Evolutionary conservation across 495 filamentous ascomycete species (phyloP), one percentile per base, ranked within the genome.

Genomic region (Endocarpon pusillum): DNA sequence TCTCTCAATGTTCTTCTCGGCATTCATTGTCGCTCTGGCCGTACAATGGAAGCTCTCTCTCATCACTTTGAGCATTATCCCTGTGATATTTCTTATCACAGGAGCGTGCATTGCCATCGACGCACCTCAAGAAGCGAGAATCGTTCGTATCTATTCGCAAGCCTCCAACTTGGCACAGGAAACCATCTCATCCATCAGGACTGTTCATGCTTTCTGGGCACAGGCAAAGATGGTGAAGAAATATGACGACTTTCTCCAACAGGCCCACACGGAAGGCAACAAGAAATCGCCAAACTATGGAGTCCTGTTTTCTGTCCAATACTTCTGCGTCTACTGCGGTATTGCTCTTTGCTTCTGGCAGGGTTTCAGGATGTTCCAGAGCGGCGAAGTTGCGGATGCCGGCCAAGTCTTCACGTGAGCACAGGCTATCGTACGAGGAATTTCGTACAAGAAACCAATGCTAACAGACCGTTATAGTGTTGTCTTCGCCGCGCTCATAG

Each of bases 311-410:
- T 80, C 93, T 73, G 82, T 94, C 61, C 58, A 66, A 36, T 60
- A 87, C 35, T 67, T 96, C 39, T 94, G 84, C 46, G 53, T 86
- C 24, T 91, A 86, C 53, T 94, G 94, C 43, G 81, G 78, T 21
- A 68, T 97, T 23, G 77, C 84, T 23, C n/a, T n/a, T n/a, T n/a
- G n/a, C n/a, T 97, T 96, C 59, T 97, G 89, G 89, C 79, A 85
- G 64, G 89, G 89, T 8, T 85, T 78, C 38, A 65, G 70, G 29
- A 94, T 74, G 53, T 48, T 92, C 4, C 75, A 85, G 0, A 47
- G 64, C 6, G 73, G 73, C 1, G 65, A 75, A n/a, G 61, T 78
- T 17, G n/a, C n/a, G n/a, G 49, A 53, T 21, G 55, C 72, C 3
- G 59, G 58, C 29, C 45, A 59, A 38, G 46, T 62, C 42, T n/a